Evolutionary conservation across 164 flowering plant species (phyloP).

Genomic region (Tetrastigma voinierianum): DNA sequence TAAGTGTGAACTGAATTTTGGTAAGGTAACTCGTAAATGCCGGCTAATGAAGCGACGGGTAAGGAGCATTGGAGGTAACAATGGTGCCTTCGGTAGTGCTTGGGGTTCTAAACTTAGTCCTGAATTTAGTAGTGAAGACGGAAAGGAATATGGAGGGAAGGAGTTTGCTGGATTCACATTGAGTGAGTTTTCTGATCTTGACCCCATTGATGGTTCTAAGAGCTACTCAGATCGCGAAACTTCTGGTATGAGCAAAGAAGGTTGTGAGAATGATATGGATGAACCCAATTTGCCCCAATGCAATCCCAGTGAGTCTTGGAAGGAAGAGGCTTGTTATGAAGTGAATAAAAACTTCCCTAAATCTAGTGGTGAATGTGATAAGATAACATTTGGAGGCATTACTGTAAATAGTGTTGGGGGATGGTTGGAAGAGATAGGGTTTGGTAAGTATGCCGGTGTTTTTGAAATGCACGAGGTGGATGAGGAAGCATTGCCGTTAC

Average conservation of each 20-base stretch:
- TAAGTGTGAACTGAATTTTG: constrained; percentile 24
- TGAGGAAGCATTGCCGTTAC: constrained; percentile 40
- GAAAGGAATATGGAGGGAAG: constrained; percentile 7
- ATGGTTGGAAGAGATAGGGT: constrained; percentile 54
- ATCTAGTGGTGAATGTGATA: constrained; percentile 11
- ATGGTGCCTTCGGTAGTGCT: constrained; percentile 9
- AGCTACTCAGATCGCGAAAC: constrained; percentile 24
- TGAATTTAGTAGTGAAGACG: constrained; percentile 16
- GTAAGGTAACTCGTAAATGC: constrained; percentile 25
- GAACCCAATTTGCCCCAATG: constrained; percentile 19
- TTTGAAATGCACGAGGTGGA: constrained; percentile 59
- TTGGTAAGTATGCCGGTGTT: constrained; percentile 30
- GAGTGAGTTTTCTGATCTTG: constrained; percentile 8
- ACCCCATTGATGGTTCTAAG: constrained; percentile 10
- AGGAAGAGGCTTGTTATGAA: constrained; percentile 17
- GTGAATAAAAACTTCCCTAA: constrained; percentile 9
- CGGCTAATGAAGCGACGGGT: constrained; percentile 35
- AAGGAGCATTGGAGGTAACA: constrained; percentile 8
- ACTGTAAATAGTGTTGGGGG: constrained; percentile 24
- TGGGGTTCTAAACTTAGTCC: constrained; percentile 27
- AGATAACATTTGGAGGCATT: constrained; percentile 4
- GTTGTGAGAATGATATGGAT: constrained; percentile 19
- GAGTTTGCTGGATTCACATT: constrained; percentile 13
- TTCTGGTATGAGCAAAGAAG: constrained; percentile 29
- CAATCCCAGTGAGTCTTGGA: constrained; percentile 12